These are phyloP conservation scores for Alternaria sp. DNA, from an alignment of 2,329 filamentous ascomycete genomes.

Conservation along the genomic window DNA sequence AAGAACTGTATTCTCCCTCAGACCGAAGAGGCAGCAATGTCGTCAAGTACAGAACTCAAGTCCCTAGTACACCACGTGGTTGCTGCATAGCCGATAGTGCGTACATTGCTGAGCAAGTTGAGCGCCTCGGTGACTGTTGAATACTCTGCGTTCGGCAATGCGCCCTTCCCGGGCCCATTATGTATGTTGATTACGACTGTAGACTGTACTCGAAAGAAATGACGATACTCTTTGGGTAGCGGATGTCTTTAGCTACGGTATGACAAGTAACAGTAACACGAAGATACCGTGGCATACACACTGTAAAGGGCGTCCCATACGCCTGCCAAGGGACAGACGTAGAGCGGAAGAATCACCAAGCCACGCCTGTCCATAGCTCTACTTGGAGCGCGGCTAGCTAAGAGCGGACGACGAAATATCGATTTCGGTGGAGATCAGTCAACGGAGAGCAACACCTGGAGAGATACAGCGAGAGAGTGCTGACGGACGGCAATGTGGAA, in stretches of 20 bases:
- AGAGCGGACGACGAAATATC: conserved; percentile 9
- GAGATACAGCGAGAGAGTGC: conserved; percentile 13
- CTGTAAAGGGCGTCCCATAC: conserved; percentile 57
- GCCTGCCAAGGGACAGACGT: conserved; percentile 58
- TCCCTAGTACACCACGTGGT: conserved; percentile 55
- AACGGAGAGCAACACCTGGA: conserved; percentile 3
- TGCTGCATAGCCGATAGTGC: conserved; percentile 60
- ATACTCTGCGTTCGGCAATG: conserved; percentile 56
- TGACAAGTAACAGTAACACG: conserved; percentile 2
- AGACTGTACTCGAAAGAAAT: conserved; percentile 55
- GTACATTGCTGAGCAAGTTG: conserved; percentile 56
- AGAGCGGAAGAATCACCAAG: conserved; percentile 58
- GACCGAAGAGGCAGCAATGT: conserved; percentile 57
- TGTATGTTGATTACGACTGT: conserved; percentile 61
- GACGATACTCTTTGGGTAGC: conserved; percentile 31
- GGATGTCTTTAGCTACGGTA: conserved; percentile 12
- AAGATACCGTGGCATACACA: conserved; percentile 44
- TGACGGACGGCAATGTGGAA: conserved; percentile 8
- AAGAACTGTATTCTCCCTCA: conserved; percentile 52
- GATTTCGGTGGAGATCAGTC: neutral
- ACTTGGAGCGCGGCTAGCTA: conserved; percentile 14
- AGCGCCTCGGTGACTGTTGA: conserved; percentile 53
- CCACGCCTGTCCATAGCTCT: conserved; percentile 21
- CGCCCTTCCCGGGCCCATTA: conserved; percentile 56
- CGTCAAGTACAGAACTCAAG: conserved; percentile 37